Base-by-base conservation (phyloP, 108 stramenopile species). In the Pseudonitzschia delicatissima region DNA sequence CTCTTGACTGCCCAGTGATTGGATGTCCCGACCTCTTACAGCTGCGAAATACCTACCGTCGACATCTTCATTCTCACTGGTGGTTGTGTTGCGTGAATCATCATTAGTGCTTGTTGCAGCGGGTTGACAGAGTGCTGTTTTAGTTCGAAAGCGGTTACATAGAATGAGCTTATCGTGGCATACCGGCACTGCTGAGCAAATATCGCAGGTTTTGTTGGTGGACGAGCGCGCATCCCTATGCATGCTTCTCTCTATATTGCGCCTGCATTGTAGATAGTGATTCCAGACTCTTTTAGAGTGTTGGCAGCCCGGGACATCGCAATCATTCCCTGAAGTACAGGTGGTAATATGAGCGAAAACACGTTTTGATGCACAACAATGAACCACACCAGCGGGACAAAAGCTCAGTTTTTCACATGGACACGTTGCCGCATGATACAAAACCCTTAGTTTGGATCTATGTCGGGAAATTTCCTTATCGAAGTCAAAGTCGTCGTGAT, bases 231-330 rank as follows among this genome's bases (percentile, higher is more conserved):
- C 5, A 3, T 32, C n/a, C n/a, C n/a, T n/a, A n/a, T n/a, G n/a
- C n/a, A n/a, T n/a, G n/a, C n/a, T 18, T 51, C 20, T 37, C 21
- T 40, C 20, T 18, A 6, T 40, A 20, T 40, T n/a, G 20, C 57
- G 57, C 3, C 45, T 29, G 48, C 72, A 73, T 26, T 73, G 59
- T n/a, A 64, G 72, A 36, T 73, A 73, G 37, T 73, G 72, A 17
- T 32, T 40, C 72, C 72, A 73, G 5, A 73, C 42, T 4, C 48
- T n/a, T n/a, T 65, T 53, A 42, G 42, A 66, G 12, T 44, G 13
- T 32, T 52, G 4, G 27, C 72, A 73, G 4, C 65, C 50, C 2
- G 72, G 72, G 12, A 73, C 65, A 23, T 37, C 65, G 44, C 72
- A 73, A 6, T 53, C 27, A 3, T 15, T 35, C 5, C 20, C 20